Percentiles rank a stretch among this genome's conserved stretches.
These are phyloP conservation scores for Cercospora sp. DNA, from an alignment of 2,329 filamentous ascomycete genomes.

Conservation along the genomic window DNA sequence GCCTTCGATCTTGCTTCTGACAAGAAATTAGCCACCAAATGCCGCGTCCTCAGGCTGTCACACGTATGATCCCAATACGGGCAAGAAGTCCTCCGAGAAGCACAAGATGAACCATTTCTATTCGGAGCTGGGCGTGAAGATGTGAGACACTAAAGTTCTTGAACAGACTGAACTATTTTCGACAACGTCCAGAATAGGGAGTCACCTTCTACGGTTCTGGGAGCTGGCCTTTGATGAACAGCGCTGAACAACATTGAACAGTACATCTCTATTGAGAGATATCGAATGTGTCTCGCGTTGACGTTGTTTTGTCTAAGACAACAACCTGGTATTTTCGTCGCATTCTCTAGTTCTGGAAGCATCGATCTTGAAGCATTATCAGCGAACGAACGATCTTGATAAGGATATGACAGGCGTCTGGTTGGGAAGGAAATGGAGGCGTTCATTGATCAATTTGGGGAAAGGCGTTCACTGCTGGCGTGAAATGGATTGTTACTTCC, in stretches of 20 bases:
- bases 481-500: no score
- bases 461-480: no score
- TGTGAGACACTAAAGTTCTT: conserved; percentile 13
- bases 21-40: conserved; percentile 67
- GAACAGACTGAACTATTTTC: no score
- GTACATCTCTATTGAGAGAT: no score
- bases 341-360: background rate
- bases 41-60: conserved; percentile 79
- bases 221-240: background rate
- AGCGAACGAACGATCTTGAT: no score
- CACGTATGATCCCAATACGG: conserved; percentile 75
- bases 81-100: conserved; percentile 68
- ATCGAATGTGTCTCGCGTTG: background rate
- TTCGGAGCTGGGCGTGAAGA: conserved; percentile 54
- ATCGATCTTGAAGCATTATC: no score
- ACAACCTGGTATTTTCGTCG: no score
- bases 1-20: background rate
- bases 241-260: background rate
- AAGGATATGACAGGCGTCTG: no score
- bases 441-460: background rate
- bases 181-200: no score
- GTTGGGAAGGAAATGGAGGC: background rate
- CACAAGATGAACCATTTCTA: conserved; percentile 65
- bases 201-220: no score
- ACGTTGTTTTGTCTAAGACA: background rate